Percentiles rank a stretch among this genome's conserved stretches.
Evolutionary conservation across 768 basidiomycete genomes (phyloP).

Genomic region (Crassisporium funariophilum): DNA sequence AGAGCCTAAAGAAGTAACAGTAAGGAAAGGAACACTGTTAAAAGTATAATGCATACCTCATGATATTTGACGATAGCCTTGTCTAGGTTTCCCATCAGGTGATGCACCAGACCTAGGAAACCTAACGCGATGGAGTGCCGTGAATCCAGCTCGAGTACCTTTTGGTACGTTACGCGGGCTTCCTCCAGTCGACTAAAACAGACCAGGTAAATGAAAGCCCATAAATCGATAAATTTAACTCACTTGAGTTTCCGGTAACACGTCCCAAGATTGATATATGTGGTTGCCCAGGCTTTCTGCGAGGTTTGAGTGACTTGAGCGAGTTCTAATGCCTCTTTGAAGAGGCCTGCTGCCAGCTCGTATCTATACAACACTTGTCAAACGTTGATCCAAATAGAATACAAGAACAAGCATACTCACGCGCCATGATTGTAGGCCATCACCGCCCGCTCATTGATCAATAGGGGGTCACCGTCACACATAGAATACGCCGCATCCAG

Average conservation of each 20-base stretch:
- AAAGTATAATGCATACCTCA: slow-evolving; percentile 55
- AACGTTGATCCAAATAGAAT: slow-evolving; percentile 1
- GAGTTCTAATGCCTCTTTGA: slow-evolving; percentile 75
- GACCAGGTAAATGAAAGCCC: not conserved
- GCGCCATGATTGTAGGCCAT: slow-evolving; percentile 86
- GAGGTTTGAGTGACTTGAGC: slow-evolving; percentile 86
- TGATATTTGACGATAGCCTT: slow-evolving; percentile 90
- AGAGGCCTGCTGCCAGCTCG: slow-evolving; percentile 67
- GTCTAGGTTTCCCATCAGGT: slow-evolving; percentile 71
- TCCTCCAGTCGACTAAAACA: slow-evolving; percentile 51
- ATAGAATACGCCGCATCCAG: slow-evolving; percentile 78
- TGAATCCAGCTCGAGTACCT: slow-evolving; percentile 87
- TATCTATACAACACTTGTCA: slow-evolving; percentile 51
- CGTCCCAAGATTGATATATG: slow-evolving; percentile 92
- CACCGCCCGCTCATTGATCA: slow-evolving; percentile 92
- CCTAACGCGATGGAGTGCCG: slow-evolving; percentile 79
- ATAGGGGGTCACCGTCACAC: slow-evolving; percentile 86
- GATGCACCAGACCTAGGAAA: slow-evolving; percentile 87
- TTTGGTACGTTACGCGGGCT: slow-evolving; percentile 73
- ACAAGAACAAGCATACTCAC: slow-evolving; percentile 43
- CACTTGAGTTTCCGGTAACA: slow-evolving; percentile 81
- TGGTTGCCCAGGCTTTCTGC: slow-evolving; percentile 83
- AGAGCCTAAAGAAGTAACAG: slow-evolving; percentile 51
- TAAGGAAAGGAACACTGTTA: slow-evolving; percentile 30
- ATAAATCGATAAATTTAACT: slow-evolving; percentile 21